Evolutionary conservation across 2,329 filamentous ascomycete genomes (phyloP), one percentile per base, ranked within the genome.

Genomic region (Hypoxylon sp.): DNA sequence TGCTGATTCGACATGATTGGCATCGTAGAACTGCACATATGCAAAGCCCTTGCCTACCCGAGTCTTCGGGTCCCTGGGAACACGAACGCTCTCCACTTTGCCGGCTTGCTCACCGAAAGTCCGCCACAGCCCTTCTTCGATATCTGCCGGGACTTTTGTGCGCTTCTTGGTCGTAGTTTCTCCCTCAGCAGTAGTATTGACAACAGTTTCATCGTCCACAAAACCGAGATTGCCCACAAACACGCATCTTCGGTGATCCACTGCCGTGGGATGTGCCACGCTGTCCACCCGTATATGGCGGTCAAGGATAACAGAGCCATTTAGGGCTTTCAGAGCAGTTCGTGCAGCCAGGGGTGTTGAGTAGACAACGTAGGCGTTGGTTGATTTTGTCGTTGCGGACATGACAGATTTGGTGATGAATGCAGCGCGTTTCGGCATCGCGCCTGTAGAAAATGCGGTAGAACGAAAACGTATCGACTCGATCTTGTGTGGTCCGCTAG

Each of bases 151-250:
- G 7, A 87, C 83, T 75, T 91, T 92, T 71, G 85, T 91, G 62
- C 88, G 88, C 79, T 92, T 93, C 76, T 92, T 92, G 74, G 90
- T 87, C 53, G 88, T 87, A 41, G 86, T 88, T 46, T 90, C 85
- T 53, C 87, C 90, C 41, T 88, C 88, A 32, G 89, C 85, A 52
- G 87, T 87, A 16, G 88, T 87, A 54, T 87, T 87, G 21, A 91
- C 80, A 53, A 91, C 84, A 39, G 87, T 91, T 80, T 97, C 94
- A 71, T 97, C 93, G 74, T 97, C 95, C 14, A 99, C 93, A 74
- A 99, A 99, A 52, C 93, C 94, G 1, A 99, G 86, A 76, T 99
- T 99, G 48, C 96, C 96, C 25, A 99, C 92, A 75, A 99, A 99
- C 14, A 99, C 90, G 78, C 96, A 99, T 58, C 94, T 91, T 63